phyloP scores from a whole-genome alignment of 352 stramenopile genomes.

The Phytophthora nicotianae region DNA sequence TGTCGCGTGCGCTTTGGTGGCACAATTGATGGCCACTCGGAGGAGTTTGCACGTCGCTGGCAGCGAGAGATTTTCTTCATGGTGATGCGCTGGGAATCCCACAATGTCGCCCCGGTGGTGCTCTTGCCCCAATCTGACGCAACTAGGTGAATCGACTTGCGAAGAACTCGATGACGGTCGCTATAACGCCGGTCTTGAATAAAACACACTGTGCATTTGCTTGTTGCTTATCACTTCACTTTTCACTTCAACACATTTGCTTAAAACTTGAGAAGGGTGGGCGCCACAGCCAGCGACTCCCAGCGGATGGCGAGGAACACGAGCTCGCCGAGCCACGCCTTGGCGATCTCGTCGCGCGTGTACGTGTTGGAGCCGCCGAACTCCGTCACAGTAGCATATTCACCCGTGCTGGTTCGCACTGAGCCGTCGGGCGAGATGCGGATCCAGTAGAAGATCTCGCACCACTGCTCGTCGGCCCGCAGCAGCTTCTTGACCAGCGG shows the following conservation, averaged over 20 bases:
- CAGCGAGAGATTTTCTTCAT: conserved; percentile 41
- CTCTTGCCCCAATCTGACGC: conserved; percentile 19
- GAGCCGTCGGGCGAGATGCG: conserved; percentile 20
- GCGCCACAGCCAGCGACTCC: conserved; percentile 53
- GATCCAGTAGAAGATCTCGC: conserved; percentile 75
- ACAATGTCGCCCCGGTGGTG: conserved; percentile 38
- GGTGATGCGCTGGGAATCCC: conserved; percentile 39
- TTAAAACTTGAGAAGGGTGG: conserved; percentile 47
- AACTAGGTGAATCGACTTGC: conserved; percentile 8
- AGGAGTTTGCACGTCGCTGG: conserved; percentile 38
- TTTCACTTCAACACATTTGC: conserved; percentile 12
- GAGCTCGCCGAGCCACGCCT: conserved; percentile 57
- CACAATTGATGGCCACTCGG: conserved; percentile 33
- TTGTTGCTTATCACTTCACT: conserved; percentile 12
- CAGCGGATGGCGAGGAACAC: conserved; percentile 66
- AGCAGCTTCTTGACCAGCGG: conserved; percentile 51
- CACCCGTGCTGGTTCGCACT: conserved; percentile 5
- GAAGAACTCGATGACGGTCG: conserved; percentile 9
- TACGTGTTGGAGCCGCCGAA: conserved; percentile 65
- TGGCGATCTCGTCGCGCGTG: conserved; percentile 50
- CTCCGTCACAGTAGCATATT: conserved; percentile 22
- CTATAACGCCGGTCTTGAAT: not conserved
- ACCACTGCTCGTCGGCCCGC: conserved; percentile 52
- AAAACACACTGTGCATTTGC: not conserved
- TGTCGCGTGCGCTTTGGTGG: conserved; percentile 41